Base-by-base conservation (phyloP, 345 rosid species). In the Bruguiera gymnorhiza region DNA sequence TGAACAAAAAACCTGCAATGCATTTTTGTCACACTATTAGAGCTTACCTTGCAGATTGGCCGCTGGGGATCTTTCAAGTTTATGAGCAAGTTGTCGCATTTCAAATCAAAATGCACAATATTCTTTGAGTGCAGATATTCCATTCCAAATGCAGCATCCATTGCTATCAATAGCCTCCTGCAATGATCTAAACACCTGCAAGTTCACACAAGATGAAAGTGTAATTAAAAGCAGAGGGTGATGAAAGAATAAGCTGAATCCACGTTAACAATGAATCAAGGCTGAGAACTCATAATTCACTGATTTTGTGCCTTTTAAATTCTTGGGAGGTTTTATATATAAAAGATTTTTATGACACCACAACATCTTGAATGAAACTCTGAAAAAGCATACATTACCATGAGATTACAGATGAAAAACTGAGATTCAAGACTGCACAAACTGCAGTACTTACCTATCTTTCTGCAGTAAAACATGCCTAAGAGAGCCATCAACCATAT, bases 61-160 rank as follows among this genome's bases (percentile, higher is more conserved):
- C 97, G 86, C 30, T 78, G 83, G 65, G 97, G 81, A 83, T 95
- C 99, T 82, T 95, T 95, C 82, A 95, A 87, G 87, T 95, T 95
- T 71, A 95, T 96, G 31, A 95, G 96, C 83, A 95, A 75, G 80
- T 95, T 92, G 86, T 92, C 97, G 72, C 99, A 95, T 80, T 95
- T 95, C 78, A 95, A 76, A 86, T 95, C 98, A 66, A 95, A 95
- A 87, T 95, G 99, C 65, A 95, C 97, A 68, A 95, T 90, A 78
- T 92, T 92, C 83, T 95, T 95, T 39, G 96, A 90, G 69, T 95
- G 98, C 75, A 90, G 80, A 86, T 92, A 95, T 75, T 95, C 98
- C 98, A 95, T 95, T 66, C 99, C 99, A 79, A 95, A 92, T 32
- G 98, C 99, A 58, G 98, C 99, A 83, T 95, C 99, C 98, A 95